Evolutionary conservation across 805 yeast species (phyloP), one percentile per base, ranked within the genome.

Genomic region (Metschnikowia peoriensis): DNA sequence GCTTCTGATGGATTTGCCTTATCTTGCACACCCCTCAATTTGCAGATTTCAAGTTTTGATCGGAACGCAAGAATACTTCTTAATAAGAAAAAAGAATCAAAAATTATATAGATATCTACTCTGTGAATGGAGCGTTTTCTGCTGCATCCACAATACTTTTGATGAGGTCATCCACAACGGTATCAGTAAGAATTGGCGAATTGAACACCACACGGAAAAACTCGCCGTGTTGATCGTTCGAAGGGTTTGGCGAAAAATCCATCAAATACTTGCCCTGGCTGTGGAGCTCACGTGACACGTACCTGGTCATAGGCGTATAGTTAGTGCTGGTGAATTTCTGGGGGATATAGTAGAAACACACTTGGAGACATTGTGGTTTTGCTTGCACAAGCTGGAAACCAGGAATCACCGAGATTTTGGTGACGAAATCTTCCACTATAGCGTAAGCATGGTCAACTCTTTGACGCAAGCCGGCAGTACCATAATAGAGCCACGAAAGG

Each of bases 181-280:
- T 37, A 44, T 67, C 71, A 15, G 72, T 69, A 50, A 76, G 64
- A 15, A 71, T 72, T 1, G 96, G 94, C 47, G 91, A 82, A 66
- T 86, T 86, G 68, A 89, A 84, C 6, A 89, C 96, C 12, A 87
- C 93, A 51, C 96, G 74, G 75, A 89, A 89, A 64, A 89, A 89
- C 67, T 88, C 94, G 6, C 96, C 96, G 17, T 76, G 70, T 32
- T 71, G 70, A 44, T 78, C 78, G 41, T 79, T 78, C 14, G 63
- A 44, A 0, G 82, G 81, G 48, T 82, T 81, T 2, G 96, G 96
- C 15, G 96, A 85, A 65, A 81, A 89, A 65, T 89, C 96, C 38
- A 89, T 79, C 60, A 89, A 71, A 64, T 85, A 89, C 61, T 81
- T 77, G n/a, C 90, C 89, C 38, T 74, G 66, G 28, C 73, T 66